Base-by-base conservation (phyloP, 768 basidiomycete species). In the Xerocomellus dryophilus region DNA sequence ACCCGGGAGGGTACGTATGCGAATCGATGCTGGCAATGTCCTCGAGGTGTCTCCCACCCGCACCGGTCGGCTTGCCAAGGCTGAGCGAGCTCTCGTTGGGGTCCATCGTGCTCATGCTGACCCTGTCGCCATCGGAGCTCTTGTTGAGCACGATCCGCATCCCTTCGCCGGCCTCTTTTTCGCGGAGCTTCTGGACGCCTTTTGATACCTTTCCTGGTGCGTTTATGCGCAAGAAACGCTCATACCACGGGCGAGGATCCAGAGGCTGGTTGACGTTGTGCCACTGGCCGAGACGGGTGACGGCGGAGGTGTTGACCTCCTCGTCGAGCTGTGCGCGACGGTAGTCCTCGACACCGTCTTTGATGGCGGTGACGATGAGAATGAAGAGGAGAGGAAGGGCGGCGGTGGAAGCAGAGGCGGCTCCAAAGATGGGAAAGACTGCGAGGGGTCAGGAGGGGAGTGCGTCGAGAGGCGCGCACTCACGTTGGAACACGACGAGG, bases 341-440 rank as follows among this genome's bases (percentile, higher is more conserved):
- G 67, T 92, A 95, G 72, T 99, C 96, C 73, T 98, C 96, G 32
- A 98, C 76, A 7, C 88, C 96, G 67, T 99, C 96, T 72, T 98
- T 99, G 76, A 97, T 81, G 4, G 88, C 95, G 15, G 96, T 98
- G 46, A 96, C 88, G 27, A 76, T 68, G 38, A 99, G 70, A 59
- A 98, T 96, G 72, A 95, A 91, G 36, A 89, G 74, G 7, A 98
- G 78, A 0, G 96, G 96, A 5, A 98, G 73, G 62, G 90, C 87
- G 4, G 93, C 83, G 54, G 92, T 83, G 41, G 86, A 79, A 2
- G 92, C 87, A 2, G 88, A 80, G 2, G 91, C 83, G 0, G 94
- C 91, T 45, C 93, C 96, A 66, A 98, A 98, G 31, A 97, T 73
- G 51, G 93, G 81, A 67, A 98, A 95, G 9, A 95, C 87, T 93